These are phyloP conservation scores for Cladophialophora exuberans DNA, from an alignment of 2,329 filamentous ascomycete species.

Conservation along the genomic window DNA sequence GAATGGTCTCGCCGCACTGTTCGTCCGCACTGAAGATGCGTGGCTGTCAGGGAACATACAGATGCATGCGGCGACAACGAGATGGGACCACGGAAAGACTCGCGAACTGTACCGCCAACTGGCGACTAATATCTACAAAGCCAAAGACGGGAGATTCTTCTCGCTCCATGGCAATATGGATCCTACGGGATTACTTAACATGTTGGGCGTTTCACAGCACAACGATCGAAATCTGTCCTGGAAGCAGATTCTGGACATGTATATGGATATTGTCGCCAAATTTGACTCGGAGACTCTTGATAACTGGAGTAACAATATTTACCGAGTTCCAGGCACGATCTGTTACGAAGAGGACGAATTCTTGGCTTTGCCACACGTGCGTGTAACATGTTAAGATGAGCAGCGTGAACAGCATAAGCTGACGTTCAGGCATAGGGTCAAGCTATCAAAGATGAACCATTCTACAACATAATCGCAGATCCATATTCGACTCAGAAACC, in stretches of 20 bases:
- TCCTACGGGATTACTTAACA: constrained; percentile 12
- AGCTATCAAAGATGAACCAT: constrained; percentile 5
- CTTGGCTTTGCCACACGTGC: constrained; percentile 1
- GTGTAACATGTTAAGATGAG: neutral
- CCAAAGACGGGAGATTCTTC: constrained; percentile 50
- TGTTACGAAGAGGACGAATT: constrained; percentile 20
- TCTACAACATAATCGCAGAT: neutral
- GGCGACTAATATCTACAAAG: constrained; percentile 49
- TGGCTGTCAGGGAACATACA: constrained; percentile 13
- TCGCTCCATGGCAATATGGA: constrained; percentile 28
- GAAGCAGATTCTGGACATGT: constrained; percentile 17
- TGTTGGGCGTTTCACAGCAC: constrained; percentile 17
- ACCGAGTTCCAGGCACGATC: constrained; percentile 18
- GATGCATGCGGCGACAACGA: constrained; percentile 9
- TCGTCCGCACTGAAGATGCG: constrained; percentile 9
- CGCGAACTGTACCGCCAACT: constrained; percentile 15
- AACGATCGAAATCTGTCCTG: constrained; percentile 13
- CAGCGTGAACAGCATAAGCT: neutral
- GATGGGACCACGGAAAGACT: constrained; percentile 18
- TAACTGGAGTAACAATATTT: constrained; percentile 20
- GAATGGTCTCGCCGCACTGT: constrained; percentile 14
- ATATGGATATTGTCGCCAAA: constrained; percentile 3
- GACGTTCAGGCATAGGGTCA: neutral
- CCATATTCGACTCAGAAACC: neutral
- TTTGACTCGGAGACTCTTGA: constrained; percentile 15